phyloP scores from a whole-genome alignment of 306 rosid genomes.

The Benincasa hispida region DNA sequence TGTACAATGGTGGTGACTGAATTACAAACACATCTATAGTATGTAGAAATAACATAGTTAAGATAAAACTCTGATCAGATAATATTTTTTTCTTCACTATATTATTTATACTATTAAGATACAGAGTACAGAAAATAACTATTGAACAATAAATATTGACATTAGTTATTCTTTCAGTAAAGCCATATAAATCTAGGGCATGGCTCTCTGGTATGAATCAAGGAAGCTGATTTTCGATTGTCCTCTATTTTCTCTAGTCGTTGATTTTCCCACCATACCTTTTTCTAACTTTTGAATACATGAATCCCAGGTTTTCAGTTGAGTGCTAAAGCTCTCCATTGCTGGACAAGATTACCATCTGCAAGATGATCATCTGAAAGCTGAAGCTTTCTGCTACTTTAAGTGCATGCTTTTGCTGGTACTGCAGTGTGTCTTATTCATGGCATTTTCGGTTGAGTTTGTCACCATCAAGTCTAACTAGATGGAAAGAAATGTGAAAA shows the following conservation, averaged over 20 bases:
- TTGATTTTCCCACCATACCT: neutral
- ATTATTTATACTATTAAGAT: neutral
- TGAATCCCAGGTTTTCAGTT: neutral
- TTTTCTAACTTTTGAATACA: neutral
- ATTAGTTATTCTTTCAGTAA: neutral
- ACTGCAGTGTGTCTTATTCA: neutral
- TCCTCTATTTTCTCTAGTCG: neutral
- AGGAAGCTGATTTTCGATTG: neutral
- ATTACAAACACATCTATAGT: neutral
- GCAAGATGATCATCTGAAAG: neutral
- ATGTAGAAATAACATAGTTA: neutral
- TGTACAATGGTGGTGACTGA: neutral
- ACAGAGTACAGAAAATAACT: too few relatives aligned
- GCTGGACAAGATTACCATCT: neutral
- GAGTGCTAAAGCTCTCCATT: neutral
- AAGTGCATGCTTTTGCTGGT: neutral
- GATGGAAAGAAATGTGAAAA: constrained; percentile 16
- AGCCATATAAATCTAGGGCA: neutral
- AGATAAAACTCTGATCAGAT: neutral
- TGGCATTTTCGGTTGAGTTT: constrained; percentile 7
- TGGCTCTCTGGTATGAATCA: neutral
- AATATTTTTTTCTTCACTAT: neutral
- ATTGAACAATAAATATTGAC: too few relatives aligned
- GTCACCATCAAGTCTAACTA: neutral
- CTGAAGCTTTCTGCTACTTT: neutral